Conservation (phyloP, 208 protist genomes). For the Leishmania turanica region DNA sequence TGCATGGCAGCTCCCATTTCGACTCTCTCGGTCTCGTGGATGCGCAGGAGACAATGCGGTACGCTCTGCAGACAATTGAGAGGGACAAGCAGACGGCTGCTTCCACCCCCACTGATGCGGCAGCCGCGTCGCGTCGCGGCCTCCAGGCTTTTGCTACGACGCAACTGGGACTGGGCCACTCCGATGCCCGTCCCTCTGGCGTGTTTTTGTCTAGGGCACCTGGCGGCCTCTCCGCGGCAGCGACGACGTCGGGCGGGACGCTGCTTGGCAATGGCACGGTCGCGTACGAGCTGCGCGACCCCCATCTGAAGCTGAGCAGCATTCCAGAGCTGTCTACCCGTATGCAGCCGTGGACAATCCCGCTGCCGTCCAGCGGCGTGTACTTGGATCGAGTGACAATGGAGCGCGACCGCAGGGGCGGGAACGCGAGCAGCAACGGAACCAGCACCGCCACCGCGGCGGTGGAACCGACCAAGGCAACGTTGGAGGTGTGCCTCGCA, state of each 20-base stretch:
- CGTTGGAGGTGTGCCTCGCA: conserved; percentile 66
- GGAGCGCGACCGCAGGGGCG: conserved; percentile 42
- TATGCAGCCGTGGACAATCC: conserved; percentile 65
- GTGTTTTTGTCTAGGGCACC: conserved; percentile 27
- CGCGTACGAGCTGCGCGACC: conserved; percentile 38
- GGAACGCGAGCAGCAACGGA: background rate
- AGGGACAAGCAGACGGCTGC: conserved; percentile 7
- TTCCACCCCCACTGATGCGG: background rate
- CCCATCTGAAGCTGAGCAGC: conserved; percentile 36
- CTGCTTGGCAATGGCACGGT: conserved; percentile 14
- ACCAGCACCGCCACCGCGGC: background rate
- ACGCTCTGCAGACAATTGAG: conserved; percentile 24
- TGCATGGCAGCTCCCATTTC: conserved; percentile 2
- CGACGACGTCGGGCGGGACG: background rate
- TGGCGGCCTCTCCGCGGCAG: background rate
- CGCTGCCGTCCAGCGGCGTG: conserved; percentile 38
- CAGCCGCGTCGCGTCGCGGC: background rate
- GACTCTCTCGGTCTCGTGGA: conserved; percentile 32
- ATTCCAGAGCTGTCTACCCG: conserved; percentile 46
- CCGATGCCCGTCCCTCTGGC: conserved; percentile 2
- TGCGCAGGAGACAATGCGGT: conserved; percentile 26
- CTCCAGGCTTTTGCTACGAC: conserved; percentile 5
- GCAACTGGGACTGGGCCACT: background rate
- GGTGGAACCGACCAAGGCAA: conserved; percentile 11
- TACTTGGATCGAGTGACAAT: conserved; percentile 60